Base-by-base conservation (phyloP, 2,329 filamentous ascomycete genomes). In the Aureobasidium sp. region DNA sequence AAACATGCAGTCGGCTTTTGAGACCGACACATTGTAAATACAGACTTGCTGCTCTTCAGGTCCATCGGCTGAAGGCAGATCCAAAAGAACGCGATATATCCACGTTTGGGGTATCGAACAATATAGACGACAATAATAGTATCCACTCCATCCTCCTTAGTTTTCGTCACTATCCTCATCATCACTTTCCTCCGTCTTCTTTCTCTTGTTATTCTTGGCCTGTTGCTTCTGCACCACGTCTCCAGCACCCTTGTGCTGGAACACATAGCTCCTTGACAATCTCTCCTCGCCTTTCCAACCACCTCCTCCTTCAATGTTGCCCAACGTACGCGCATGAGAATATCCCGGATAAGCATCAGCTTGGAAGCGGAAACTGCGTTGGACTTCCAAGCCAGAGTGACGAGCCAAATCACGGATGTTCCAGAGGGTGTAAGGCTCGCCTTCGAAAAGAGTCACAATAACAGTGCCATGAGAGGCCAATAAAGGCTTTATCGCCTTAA, bases 361-460 rank as follows among this genome's bases (percentile, higher is more conserved):
- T 65, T 84, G 80, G 70, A 94, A 94, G 62, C 76, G 77, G 71
- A 89, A 92, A 72, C 87, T 91, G 69, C 82, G 78, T 68, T 86
- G 80, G 39, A 91, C 87, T 69, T 84, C 82, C 56, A 93, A 76
- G 5, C 88, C 89, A 5, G 81, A 80, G 73, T 96, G 90, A 7
- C 93, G 82, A 1, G 84, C 94, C 32, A 99, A 79, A 77, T 97
- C 93, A 39, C 87, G 84, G 29, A 97, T 82, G 76, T 97, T 97
- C 94, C 94, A 99, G 0, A 97, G 82, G 2, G 91, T 93, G 73
- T 99, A 99, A 0, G 94, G 94, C 74, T 95, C 88, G 63, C 89
- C 89, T 74, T 97, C 93, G 73, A 99, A 99, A 10, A 97, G 78
- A 0, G 91, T 95, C 26, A 97, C 86, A 58, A 96, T 76, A 60